These are phyloP conservation scores for Leishmania turanica DNA, from an alignment of 208 protist genomes.

Conservation along the genomic window DNA sequence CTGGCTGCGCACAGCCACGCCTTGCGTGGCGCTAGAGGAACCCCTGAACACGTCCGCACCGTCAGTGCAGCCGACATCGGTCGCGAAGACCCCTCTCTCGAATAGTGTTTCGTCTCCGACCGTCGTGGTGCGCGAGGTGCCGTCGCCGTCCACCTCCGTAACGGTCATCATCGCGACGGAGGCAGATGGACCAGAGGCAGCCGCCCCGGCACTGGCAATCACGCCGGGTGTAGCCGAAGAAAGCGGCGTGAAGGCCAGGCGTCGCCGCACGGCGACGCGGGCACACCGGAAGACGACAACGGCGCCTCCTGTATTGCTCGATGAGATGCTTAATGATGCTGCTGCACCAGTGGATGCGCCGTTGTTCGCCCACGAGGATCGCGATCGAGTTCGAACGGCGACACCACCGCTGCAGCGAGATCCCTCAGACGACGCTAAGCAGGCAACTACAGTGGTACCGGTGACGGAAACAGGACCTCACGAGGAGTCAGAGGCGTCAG, in stretches of 20 bases:
- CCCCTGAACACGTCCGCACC: neutral
- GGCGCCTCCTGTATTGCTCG: too few species aligned
- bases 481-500: too few species aligned
- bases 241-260: neutral
- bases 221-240: neutral
- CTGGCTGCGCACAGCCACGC: conserved; percentile 7
- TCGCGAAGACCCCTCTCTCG: neutral
- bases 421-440: neutral
- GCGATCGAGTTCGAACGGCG: neutral
- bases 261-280: neutral
- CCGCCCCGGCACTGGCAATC: too few species aligned
- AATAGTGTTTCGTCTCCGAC: neutral
- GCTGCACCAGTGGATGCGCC: neutral
- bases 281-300: too few species aligned
- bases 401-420: neutral
- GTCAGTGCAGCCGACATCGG: neutral
- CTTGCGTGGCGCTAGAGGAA: neutral
- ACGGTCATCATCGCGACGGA: neutral
- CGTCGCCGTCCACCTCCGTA: neutral
- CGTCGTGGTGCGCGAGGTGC: neutral
- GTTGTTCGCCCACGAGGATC: neutral
- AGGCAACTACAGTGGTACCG: neutral
- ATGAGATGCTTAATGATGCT: too few species aligned
- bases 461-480: neutral
- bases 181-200: neutral